Conservation (phyloP, 2,329 filamentous ascomycete genomes). For the Madurella mycetomatis region DNA sequence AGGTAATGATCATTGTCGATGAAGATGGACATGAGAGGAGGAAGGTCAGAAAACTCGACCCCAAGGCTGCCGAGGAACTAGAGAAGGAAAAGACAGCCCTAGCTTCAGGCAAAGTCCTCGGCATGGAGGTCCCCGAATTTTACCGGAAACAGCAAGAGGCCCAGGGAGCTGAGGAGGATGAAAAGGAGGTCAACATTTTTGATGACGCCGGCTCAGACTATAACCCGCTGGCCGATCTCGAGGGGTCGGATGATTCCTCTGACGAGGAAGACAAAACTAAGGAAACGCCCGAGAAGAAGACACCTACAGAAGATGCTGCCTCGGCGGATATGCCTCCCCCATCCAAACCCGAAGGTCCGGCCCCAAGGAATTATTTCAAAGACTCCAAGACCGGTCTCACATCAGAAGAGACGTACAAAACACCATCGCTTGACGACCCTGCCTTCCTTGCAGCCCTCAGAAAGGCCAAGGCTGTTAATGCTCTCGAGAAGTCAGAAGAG, state of each 20-base stretch:
- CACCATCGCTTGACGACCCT: conserved; percentile 64
- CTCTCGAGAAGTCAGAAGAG: conserved; percentile 38
- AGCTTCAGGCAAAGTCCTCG: conserved; percentile 54
- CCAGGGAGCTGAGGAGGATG: conserved; percentile 41
- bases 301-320: conserved; percentile 19
- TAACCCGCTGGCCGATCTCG: conserved; percentile 59
- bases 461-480: conserved; percentile 67
- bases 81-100: conserved; percentile 38
- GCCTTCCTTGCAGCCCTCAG: conserved; percentile 79
- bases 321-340: conserved; percentile 43
- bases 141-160: conserved; percentile 43
- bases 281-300: conserved; percentile 25
- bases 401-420: conserved; percentile 47
- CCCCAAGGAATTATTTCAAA: conserved; percentile 59
- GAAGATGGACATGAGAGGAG: conserved; percentile 63
- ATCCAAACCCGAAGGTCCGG: conserved; percentile 34
- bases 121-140: conserved; percentile 62
- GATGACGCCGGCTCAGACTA: conserved; percentile 63
- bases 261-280: conserved; percentile 30
- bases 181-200: conserved; percentile 61
- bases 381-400: conserved; percentile 52
- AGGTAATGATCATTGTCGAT: conserved; percentile 62
- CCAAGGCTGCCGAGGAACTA: conserved; percentile 33
- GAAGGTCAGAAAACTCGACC: conserved; percentile 54
- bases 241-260: conserved; percentile 42